These are phyloP conservation scores for Coemansia sp. DNA, from an alignment of 192 early-diverging fungal genomes.

Conservation along the genomic window DNA sequence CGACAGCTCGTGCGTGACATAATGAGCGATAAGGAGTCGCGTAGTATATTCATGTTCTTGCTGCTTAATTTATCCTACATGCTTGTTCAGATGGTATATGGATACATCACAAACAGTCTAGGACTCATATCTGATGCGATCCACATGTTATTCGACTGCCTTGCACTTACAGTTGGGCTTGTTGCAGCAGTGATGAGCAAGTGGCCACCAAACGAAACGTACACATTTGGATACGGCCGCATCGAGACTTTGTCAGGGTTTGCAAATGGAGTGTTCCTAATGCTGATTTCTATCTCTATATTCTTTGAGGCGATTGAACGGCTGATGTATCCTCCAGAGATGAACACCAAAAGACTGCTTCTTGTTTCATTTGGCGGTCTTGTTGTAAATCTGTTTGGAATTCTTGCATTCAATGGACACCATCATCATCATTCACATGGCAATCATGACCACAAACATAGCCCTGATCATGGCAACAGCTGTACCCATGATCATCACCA, in stretches of 20 bases:
- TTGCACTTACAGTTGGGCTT: constrained; percentile 84
- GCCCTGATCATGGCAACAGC: constrained; percentile 36
- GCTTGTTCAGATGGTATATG: constrained; percentile 83
- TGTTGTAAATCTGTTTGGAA: constrained; percentile 90
- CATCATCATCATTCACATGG: constrained; percentile 72
- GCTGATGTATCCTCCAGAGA: constrained; percentile 79
- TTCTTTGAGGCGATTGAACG: constrained; percentile 89
- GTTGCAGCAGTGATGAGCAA: constrained; percentile 88
- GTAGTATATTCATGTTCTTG: constrained; percentile 93
- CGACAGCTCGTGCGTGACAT: constrained; percentile 23
- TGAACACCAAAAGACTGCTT: constrained; percentile 82
- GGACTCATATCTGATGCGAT: constrained; percentile 94
- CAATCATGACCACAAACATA: constrained; percentile 46
- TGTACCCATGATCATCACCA: constrained; percentile 51
- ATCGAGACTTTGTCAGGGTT: constrained; percentile 93
- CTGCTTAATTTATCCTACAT: constrained; percentile 91
- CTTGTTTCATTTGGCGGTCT: constrained; percentile 88
- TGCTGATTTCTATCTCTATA: constrained; percentile 87
- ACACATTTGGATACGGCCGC: constrained; percentile 73
- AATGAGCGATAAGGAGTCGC: constrained; percentile 63
- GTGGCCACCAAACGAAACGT: constrained; percentile 83
- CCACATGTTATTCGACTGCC: constrained; percentile 98
- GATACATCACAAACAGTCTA: constrained; percentile 79
- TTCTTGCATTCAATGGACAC: constrained; percentile 86
- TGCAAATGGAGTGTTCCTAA: constrained; percentile 87